Conservation (phyloP, 1,139 yeast species). For the Casaregolazyma lundiana region DNA sequence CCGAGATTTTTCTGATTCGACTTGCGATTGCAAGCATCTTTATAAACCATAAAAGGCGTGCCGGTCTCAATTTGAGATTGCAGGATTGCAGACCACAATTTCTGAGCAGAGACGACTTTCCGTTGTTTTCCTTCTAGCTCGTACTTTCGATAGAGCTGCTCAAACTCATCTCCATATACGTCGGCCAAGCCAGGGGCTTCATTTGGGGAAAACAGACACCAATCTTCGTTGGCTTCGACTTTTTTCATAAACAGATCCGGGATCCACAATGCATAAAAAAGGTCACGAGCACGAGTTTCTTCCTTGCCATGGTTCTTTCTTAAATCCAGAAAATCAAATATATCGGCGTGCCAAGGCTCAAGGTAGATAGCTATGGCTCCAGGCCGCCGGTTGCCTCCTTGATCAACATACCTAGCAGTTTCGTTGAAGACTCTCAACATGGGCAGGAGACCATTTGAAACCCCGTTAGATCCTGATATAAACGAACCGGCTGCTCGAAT, state of each 20-base stretch:
- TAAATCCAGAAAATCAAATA: constrained; percentile 75
- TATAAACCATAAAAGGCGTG: constrained; percentile 75
- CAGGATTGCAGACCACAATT: constrained; percentile 68
- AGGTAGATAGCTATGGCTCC: constrained; percentile 87
- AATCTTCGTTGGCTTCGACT: constrained; percentile 61
- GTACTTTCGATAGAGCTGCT: constrained; percentile 54
- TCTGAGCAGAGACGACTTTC: constrained; percentile 63
- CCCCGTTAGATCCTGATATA: constrained; percentile 86
- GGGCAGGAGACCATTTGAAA: constrained; percentile 83
- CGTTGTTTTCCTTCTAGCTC: constrained; percentile 58
- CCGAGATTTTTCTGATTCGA: constrained; percentile 78
- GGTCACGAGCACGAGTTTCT: constrained; percentile 83
- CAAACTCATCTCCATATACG: constrained; percentile 66
- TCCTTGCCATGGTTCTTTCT: constrained; percentile 91
- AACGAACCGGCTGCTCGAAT: constrained; percentile 82
- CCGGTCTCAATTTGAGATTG: constrained; percentile 84
- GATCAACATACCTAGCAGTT: constrained; percentile 89
- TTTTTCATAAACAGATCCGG: constrained; percentile 80
- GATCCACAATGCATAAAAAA: constrained; percentile 89
- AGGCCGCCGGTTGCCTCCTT: constrained; percentile 92
- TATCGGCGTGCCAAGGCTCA: constrained; percentile 91
- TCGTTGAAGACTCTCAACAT: constrained; percentile 88
- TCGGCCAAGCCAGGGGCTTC: constrained; percentile 72
- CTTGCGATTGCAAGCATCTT: constrained; percentile 73
- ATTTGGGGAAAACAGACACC: constrained; percentile 77